phyloP scores from a whole-genome alignment of 1,139 yeast genomes.

The Hansenula sp. region DNA sequence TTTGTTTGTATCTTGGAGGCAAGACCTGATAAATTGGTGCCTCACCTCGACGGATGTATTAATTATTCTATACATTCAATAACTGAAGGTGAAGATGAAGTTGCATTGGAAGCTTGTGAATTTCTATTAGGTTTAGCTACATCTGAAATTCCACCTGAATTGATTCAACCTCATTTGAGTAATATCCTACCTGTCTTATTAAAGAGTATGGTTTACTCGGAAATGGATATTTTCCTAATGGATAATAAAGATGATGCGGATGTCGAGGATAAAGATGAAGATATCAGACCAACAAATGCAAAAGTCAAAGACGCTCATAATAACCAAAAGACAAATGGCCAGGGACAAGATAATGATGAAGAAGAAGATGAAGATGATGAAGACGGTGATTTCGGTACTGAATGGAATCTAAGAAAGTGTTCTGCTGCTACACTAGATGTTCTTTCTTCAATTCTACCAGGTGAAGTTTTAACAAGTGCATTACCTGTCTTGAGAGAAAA shows the following conservation, averaged over 20 bases:
- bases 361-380: constrained; percentile 65
- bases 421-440: constrained; percentile 90
- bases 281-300: constrained; percentile 74
- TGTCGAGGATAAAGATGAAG: constrained; percentile 87
- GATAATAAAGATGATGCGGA: constrained; percentile 73
- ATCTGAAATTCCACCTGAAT: constrained; percentile 44
- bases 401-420: constrained; percentile 92
- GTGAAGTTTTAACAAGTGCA: constrained; percentile 59
- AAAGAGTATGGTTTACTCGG: constrained; percentile 83
- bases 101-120: constrained; percentile 91
- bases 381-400: constrained; percentile 56
- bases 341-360: constrained; percentile 28
- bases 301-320: constrained; percentile 67
- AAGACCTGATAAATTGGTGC: constrained; percentile 75
- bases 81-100: constrained; percentile 59
- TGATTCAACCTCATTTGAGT: constrained; percentile 54
- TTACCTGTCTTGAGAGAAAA: constrained; percentile 75
- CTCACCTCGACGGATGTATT: constrained; percentile 82
- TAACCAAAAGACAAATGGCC: constrained; percentile 24
- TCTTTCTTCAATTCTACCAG: constrained; percentile 66
- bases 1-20: constrained; percentile 72
- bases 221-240: constrained; percentile 70
- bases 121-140: constrained; percentile 77
- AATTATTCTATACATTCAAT: constrained; percentile 81
- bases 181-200: constrained; percentile 71